Evolutionary conservation across 192 early-diverging fungal species (phyloP), one percentile per base, ranked within the genome.

Genomic region (Cladochytrium replicatum): DNA sequence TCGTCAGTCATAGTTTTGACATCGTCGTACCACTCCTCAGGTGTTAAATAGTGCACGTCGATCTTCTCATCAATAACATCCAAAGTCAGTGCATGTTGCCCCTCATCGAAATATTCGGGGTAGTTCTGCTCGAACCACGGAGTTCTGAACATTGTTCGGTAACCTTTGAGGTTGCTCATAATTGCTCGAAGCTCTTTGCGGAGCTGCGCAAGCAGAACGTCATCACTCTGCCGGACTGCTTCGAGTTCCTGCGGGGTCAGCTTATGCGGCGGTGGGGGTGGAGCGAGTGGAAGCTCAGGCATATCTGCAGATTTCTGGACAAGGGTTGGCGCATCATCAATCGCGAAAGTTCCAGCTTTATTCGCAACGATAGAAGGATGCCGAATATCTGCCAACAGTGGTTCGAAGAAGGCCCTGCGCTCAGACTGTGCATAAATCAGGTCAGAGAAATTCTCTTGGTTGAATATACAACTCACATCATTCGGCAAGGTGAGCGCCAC

Each of bases 101-200:
- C n/a, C n/a, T n/a, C n/a, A n/a, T n/a, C n/a, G n/a, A n/a, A n/a
- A n/a, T n/a, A n/a, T n/a, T n/a, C n/a, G n/a, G n/a, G n/a, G n/a
- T n/a, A n/a, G n/a, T n/a, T n/a, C n/a, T n/a, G n/a, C n/a, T n/a
- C n/a, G n/a, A n/a, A n/a, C n/a, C n/a, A n/a, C n/a, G n/a, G n/a
- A n/a, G n/a, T n/a, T n/a, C n/a, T n/a, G n/a, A n/a, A n/a, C n/a
- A n/a, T n/a, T n/a, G n/a, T n/a, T n/a, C n/a, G n/a, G n/a, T n/a
- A n/a, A n/a, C n/a, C n/a, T n/a, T n/a, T n/a, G n/a, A n/a, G n/a
- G n/a, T n/a, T n/a, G n/a, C n/a, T n/a, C n/a, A n/a, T n/a, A n/a
- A 84, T 75, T 7, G 50, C 54, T 0, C 81, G 67, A 11, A 83
- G 61, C 29, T 65, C 65, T 26, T 66, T 63, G n/a, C 75, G 63